Evolutionary conservation across 345 rosid genomes (phyloP), one percentile per base, ranked within the genome.

Genomic region (Hevea brasiliensis): DNA sequence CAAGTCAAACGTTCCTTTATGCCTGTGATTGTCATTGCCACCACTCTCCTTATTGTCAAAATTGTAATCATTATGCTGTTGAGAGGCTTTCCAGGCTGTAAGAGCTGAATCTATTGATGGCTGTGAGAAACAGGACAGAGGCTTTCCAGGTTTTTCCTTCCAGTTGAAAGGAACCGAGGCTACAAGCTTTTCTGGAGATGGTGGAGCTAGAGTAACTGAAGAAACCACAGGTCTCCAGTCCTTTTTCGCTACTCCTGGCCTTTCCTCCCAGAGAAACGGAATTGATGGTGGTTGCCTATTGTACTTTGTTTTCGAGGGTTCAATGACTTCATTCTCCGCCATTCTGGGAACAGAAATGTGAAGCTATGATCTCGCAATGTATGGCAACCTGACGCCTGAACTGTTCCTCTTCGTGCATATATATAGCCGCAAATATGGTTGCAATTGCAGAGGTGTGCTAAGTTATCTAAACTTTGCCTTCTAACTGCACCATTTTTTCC

Each of bases 221-320:
- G 83, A 68, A 65, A 72, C 67, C 21, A 54, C 81, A 17, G 89
- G 89, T 61, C 79, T 85, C 98, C 98, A 92, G 76, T 85, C 83
- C 63, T 78, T 90, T 80, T 89, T 89, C 35, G 97, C 87, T 53
- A 78, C 75, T 42, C 98, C 98, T 1, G 98, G 95, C 76, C 77
- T 81, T 61, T 76, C 90, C 77, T 94, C 99, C 98, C 97, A 92
- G 35, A 89, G 74, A 80, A 90, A 94, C 13, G 99, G 94, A 70
- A 92, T 87, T 15, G 92, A 80, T 59, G 91, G 95, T 45, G 91
- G 92, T 64, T 82, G 87, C 80, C 89, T 81, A 67, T 81, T 57
- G 42, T 76, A 77, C 76, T 81, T 92, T 53, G 78, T 81, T 59
- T 68, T 83, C 1, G 79, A 78, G 29, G 41, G 24, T 58, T 64